phyloP scores from a whole-genome alignment of 83 land plant species.

The Thuja plicata region DNA sequence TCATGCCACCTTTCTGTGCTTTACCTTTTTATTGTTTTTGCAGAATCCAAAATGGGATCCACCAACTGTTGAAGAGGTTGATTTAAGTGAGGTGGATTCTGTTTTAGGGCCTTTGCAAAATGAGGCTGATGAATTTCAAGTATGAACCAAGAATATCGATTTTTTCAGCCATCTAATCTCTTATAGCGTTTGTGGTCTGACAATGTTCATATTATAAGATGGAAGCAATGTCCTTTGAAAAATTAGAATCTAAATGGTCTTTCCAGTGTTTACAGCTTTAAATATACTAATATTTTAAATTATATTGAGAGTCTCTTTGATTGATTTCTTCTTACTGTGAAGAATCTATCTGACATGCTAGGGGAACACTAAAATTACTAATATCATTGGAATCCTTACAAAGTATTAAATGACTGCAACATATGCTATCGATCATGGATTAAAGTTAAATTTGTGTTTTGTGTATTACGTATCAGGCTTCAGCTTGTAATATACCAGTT shows the following conservation, averaged over 20 bases:
- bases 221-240: neutral
- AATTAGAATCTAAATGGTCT: neutral
- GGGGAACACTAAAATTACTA: neutral
- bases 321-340: neutral
- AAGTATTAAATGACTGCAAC: neutral
- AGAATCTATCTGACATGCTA: neutral
- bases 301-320: neutral
- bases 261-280: neutral
- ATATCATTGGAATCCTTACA: neutral
- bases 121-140: constrained; percentile 32
- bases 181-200: neutral
- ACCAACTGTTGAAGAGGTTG: constrained; percentile 46
- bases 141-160: constrained; percentile 14
- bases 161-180: neutral
- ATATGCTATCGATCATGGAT: neutral
- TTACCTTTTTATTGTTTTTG: neutral
- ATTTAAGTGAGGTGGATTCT: constrained; percentile 40
- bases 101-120: constrained; percentile 46
- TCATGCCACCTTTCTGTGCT: neutral
- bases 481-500: neutral
- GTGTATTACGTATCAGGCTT: neutral
- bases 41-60: constrained; percentile 76
- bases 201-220: neutral
- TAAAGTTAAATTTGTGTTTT: neutral
- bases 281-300: neutral